Base-by-base conservation (phyloP, 768 basidiomycete species). In the Pisolithus albus region DNA sequence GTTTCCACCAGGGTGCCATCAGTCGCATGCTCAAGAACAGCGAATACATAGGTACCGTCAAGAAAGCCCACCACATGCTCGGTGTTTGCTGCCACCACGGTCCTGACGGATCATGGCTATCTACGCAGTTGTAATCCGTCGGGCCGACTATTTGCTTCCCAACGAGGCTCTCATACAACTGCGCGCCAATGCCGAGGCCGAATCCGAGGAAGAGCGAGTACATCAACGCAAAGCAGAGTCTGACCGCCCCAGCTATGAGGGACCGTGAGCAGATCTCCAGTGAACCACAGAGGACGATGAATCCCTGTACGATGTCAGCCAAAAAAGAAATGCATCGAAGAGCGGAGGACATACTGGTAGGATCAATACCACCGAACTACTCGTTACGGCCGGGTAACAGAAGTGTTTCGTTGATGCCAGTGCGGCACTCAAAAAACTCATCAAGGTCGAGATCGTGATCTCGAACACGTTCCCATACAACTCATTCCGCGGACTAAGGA, bases 191-290 rank as follows among this genome's bases (percentile, higher is more conserved):
- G 0, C 88, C 80, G 9, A 92, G 79, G 5, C 92, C 91, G 62
- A 93, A 89, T 0, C 86, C 84, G 7, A 86, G 72, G 64, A 84
- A 84, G 16, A 84, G 72, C n/a, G 86, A 83, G 61, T 92, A 93
- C 51, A 87, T 76, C 48, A 88, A 74, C 23, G 87, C 79, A 60
- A 87, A 92, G 57, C 86, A 87, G 15, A 92, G 73, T 37, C 88
- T 77, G 30, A 92, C 89, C 10, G 88, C 84, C n/a, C 92, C 89
- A 0, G 88, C 75, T 28, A 91, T 81, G 59, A 94, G 84, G 55
- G 87, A 88, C 16, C 88, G 79, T 3, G 88, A 85, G 52, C 88
- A 80, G 19, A 92, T 69, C 62, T 92, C 91, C 28, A 92, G 79
- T 10, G 83, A 77, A 46, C 86, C 92, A 58, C 73, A 77, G 13